Conservation (phyloP, 163 green algal species). For the Volvox carteri region DNA sequence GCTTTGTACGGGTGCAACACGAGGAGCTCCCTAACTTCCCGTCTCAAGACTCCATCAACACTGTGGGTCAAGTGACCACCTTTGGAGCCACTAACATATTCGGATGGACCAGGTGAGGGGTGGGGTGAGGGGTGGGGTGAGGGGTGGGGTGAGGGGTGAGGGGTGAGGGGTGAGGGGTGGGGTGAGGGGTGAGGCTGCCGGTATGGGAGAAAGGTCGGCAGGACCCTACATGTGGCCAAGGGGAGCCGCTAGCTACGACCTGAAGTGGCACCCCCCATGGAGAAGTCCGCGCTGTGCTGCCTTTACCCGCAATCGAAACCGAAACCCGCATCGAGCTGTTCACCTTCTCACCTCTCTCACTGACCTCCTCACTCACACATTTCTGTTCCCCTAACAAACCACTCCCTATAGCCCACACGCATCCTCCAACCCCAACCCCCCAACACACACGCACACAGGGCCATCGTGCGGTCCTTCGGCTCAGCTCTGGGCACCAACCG, state of each 20-base stretch:
- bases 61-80: not conserved
- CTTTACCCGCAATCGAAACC: too few relatives aligned
- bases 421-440: not conserved
- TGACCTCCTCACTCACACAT: not conserved
- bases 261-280: too few relatives aligned
- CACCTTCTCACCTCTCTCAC: not conserved
- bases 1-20: constrained; percentile 10
- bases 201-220: too few relatives aligned
- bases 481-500: not conserved
- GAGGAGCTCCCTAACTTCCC: not conserved
- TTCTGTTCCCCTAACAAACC: too few relatives aligned
- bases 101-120: constrained; percentile 38
- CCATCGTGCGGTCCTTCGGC: not conserved
- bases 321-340: not conserved
- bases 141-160: not conserved
- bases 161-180: not conserved
- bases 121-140: not conserved
- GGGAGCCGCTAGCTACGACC: too few relatives aligned
- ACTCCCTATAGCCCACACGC: not conserved
- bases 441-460: not conserved
- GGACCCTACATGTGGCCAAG: too few relatives aligned
- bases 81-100: constrained; percentile 53
- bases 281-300: too few relatives aligned
- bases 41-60: not conserved
- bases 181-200: not conserved